Conservation (phyloP, 345 rosid species). For the Citrus maxima region DNA sequence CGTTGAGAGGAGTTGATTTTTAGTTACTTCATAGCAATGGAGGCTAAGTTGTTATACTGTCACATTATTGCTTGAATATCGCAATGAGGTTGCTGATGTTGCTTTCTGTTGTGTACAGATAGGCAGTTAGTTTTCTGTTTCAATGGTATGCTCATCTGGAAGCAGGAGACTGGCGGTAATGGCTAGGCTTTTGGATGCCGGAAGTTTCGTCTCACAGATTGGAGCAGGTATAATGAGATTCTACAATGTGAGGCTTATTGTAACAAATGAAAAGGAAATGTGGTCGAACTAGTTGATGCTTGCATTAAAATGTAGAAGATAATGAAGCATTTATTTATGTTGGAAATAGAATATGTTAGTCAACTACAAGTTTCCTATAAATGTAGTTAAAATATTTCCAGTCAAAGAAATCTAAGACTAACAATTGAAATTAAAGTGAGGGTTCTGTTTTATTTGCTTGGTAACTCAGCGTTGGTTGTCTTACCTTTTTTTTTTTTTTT, state of each 20-base stretch:
- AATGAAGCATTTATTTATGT: not conserved
- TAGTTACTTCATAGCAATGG: not conserved
- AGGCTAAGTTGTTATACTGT: not conserved
- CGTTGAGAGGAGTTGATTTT: not conserved
- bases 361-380: not conserved
- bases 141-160: conserved; percentile 63
- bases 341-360: not conserved
- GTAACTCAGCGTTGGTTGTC: not conserved
- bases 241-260: not conserved
- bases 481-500: not conserved
- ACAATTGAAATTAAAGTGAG: not conserved
- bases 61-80: not conserved
- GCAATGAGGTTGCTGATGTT: conserved; percentile 1
- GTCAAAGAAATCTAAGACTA: not conserved
- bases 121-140: conserved; percentile 11
- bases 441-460: not conserved
- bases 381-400: not conserved
- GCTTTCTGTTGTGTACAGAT: conserved; percentile 21
- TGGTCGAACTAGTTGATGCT: not conserved
- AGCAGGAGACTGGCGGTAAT: conserved; percentile 58
- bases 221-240: conserved; percentile 23
- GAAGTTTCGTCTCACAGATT: conserved; percentile 30
- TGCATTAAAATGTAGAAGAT: not conserved
- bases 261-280: not conserved
- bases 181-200: conserved; percentile 52